Conservation (phyloP, 306 rosid genomes). For the Biancaea sappan region DNA sequence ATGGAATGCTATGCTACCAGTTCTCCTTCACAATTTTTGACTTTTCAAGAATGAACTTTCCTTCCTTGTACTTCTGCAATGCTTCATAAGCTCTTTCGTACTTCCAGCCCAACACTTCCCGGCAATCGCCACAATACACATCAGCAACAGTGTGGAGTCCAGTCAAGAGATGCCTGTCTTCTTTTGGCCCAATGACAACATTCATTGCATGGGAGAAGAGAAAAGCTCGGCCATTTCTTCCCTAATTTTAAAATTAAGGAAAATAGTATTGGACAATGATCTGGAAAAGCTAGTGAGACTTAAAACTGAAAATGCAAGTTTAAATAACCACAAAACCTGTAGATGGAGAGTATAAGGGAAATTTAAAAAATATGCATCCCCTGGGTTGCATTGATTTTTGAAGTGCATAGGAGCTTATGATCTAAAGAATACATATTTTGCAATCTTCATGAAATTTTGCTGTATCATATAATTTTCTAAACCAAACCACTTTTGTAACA, state of each 20-base stretch:
- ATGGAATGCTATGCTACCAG: slow-evolving; percentile 71
- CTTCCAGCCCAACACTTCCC: slow-evolving; percentile 92
- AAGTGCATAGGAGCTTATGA: neutral
- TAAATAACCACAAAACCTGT: slow-evolving; percentile 13
- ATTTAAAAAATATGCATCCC: slow-evolving; percentile 21
- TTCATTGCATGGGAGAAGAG: slow-evolving; percentile 98
- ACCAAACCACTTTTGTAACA: neutral
- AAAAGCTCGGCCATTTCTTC: slow-evolving; percentile 91
- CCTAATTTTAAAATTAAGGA: slow-evolving; percentile 51
- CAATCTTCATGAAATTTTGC: slow-evolving; percentile 16
- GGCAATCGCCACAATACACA: slow-evolving; percentile 81
- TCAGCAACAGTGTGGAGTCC: slow-evolving; percentile 99
- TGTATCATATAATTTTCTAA: neutral
- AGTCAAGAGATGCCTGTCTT: slow-evolving; percentile 87
- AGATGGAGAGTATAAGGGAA: slow-evolving; percentile 4
- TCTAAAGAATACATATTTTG: slow-evolving; percentile 9
- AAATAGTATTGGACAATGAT: slow-evolving; percentile 38
- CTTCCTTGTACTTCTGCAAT: slow-evolving; percentile 96
- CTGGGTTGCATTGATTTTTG: neutral
- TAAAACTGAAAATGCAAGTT: slow-evolving; percentile 20
- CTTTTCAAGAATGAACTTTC: slow-evolving; percentile 93
- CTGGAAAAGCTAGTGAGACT: neutral
- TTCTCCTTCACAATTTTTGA: slow-evolving; percentile 88
- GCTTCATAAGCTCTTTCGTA: slow-evolving; percentile 89
- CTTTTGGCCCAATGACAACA: slow-evolving; percentile 76